A percentile compares a stretch with the other conserved stretches of the same genome.
Evolutionary conservation across 164 flowering plant species (phyloP).

Genomic region (Aristolochia fimbriata): DNA sequence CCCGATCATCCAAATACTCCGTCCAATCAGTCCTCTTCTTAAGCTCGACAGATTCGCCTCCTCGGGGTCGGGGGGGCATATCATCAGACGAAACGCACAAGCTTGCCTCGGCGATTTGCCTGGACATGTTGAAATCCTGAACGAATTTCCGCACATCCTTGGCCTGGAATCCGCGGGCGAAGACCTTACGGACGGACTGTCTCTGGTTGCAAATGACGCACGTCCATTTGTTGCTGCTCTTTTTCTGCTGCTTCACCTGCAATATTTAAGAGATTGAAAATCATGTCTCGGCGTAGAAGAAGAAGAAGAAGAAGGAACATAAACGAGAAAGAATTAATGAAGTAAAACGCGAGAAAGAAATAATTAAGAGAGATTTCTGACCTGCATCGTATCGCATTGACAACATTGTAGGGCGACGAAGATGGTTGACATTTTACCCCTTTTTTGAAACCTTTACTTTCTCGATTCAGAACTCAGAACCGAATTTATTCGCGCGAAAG

Average conservation of each 20-base stretch:
- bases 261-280: neutral
- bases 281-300: too few species aligned
- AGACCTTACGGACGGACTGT: conserved; percentile 66
- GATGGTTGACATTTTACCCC: too few species aligned
- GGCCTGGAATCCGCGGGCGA: conserved; percentile 48
- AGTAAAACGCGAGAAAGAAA: too few species aligned
- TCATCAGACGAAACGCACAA: neutral
- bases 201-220: conserved; percentile 82
- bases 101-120: conserved; percentile 14
- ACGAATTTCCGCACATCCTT: conserved; percentile 70
- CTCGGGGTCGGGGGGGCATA: neutral
- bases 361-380: too few species aligned
- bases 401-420: too few species aligned
- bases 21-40: conserved; percentile 51
- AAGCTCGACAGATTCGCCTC: neutral
- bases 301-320: too few species aligned
- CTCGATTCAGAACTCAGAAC: too few species aligned
- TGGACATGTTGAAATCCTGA: conserved; percentile 73
- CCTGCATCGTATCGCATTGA: too few species aligned
- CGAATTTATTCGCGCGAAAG: too few species aligned
- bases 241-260: conserved; percentile 92
- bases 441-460: too few species aligned
- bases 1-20: conserved; percentile 33
- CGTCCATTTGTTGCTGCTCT: conserved; percentile 81
- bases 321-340: too few species aligned